Base-by-base conservation (phyloP, 2,329 filamentous ascomycete genomes). In the Colletotrichum sp. region DNA sequence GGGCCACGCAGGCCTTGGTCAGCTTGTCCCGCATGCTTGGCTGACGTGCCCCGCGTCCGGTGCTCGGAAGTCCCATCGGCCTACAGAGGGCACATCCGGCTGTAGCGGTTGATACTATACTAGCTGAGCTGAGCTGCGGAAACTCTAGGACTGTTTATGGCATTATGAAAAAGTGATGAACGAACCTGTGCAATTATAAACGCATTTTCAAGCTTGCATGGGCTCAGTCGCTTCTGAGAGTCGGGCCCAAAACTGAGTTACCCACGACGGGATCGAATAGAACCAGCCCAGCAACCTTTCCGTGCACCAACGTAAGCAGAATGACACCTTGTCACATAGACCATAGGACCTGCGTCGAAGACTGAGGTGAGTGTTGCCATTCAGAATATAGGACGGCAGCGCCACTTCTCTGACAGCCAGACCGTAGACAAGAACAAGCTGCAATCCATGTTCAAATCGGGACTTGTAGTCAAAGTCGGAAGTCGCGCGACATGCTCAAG, bases 101-200 rank as follows among this genome's bases (percentile, higher is more conserved):
- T 7, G 83, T 67, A 10, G 74, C 70, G 10, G 80, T 76, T 9
- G 81, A 79, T 28, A 83, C n/a, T 18, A 66, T 79, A 8, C 81
- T 81, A 6, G 78, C 79, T 83, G 66, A 83, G n/a, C 43, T 83
- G 65, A 82, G n/a, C 6, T 86, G 56, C 5, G 58, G 22, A 8
- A 66, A 48, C 22, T 27, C n/a, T 8, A 36, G 64, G 16, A 66
- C 25, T 43, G 18, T 28, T 28, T 9, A 36, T 18, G 27, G 16
- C 60, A 48, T 32, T 16, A 18, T 15, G 25, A 27, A 58, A 32
- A 62, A 43, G 55, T 25, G 22, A 80, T 83, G 43, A 64, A 89
- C 81, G 48, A 85, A 84, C 43, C 43, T 52, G n/a, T 2, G 43
- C n/a, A 52, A 52, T 12, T 4, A 22, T 13, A 8, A 52, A 22